A percentile compares a stretch with the other conserved stretches of the same genome.
Evolutionary conservation across 2,329 filamentous ascomycete species (phyloP).

Genomic region (Coccinonectria pachysandricola): DNA sequence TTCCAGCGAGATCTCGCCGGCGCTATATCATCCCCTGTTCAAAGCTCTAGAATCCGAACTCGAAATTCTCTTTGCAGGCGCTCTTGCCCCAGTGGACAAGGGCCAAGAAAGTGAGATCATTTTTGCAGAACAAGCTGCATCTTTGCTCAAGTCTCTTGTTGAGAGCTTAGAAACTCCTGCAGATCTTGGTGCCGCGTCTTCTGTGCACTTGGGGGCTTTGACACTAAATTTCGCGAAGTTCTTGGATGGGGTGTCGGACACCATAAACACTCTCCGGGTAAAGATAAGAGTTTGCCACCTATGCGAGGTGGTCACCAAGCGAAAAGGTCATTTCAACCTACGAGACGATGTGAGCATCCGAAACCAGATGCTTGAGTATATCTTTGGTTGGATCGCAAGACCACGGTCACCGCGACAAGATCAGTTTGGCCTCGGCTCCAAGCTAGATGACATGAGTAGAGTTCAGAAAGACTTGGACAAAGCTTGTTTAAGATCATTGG

Average conservation of each 20-base stretch:
- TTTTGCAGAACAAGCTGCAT: slow-evolving; percentile 58
- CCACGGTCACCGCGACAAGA: slow-evolving; percentile 42
- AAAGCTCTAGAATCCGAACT: slow-evolving; percentile 55
- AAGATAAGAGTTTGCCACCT: slow-evolving; percentile 62
- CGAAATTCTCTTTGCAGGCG: slow-evolving; percentile 50
- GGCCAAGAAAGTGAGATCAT: slow-evolving; percentile 50
- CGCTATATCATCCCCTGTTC: slow-evolving; percentile 53
- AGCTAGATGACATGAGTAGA: slow-evolving; percentile 46
- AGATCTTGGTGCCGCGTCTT: slow-evolving; percentile 51
- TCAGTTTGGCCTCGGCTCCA: slow-evolving; percentile 26
- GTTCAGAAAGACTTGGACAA: slow-evolving; percentile 57
- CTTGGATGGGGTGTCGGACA: slow-evolving; percentile 47
- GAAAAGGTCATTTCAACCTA: slow-evolving; percentile 58
- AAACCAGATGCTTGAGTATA: slow-evolving; percentile 57
- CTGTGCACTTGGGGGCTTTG: slow-evolving; percentile 52
- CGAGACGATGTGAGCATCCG: slow-evolving; percentile 59
- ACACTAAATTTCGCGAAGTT: slow-evolving; percentile 59
- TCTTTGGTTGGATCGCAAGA: slow-evolving; percentile 58
- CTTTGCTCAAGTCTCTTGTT: slow-evolving; percentile 51
- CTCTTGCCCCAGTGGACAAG: slow-evolving; percentile 39
- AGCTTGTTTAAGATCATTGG: slow-evolving; percentile 54
- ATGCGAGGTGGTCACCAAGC: slow-evolving; percentile 52
- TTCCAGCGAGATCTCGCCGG: slow-evolving; percentile 52
- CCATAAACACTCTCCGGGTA: slow-evolving; percentile 45
- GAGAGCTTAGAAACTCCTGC: slow-evolving; percentile 54